Base-by-base conservation (phyloP, 441 rosid species). In the Theobroma grandiflorum region DNA sequence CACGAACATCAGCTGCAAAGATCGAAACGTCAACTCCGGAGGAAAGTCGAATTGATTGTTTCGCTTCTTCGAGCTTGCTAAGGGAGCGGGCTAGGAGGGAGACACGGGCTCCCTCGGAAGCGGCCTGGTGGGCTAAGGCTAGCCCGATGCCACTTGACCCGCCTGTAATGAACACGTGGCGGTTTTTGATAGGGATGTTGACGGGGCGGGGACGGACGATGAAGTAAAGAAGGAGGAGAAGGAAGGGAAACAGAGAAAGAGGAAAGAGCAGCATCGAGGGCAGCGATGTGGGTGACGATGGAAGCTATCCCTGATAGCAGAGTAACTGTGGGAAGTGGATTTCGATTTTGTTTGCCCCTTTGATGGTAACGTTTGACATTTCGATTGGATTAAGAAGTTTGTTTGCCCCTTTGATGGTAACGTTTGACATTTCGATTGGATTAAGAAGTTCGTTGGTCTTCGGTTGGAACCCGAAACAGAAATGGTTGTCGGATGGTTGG, bases 101-200 rank as follows among this genome's bases (percentile, higher is more conserved):
- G 74, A 94, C 95, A 26, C 84, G 89, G 59, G 97, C 96, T 0
- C 96, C 97, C 1, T 91, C 90, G 3, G 80, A 55, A 4, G 96
- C 98, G 33, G 91, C 95, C 31, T 64, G 88, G 35, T 85, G 91
- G 3, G 97, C 98, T 20, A 94, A 81, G 12, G 98, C 95, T 4
- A 94, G 85, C 3, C 99, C 97, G 68, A 96, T 96, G 63, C 98
- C 99, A 81, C 98, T 95, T 38, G 98, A 95, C 78, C 98, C 98
- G 55, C 98, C 98, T 49, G 98, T 96, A 84, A 95, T 84, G 94
- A 95, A 94, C 33, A 95, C 95, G 83, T 95, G 98, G 63, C 98
- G 94, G 75, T 86, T 83, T 77, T 91, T 96, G 62, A 96, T 86
- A 0, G 93, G 90, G 89, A 96, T 86, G 53, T 22, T 87, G 76